A percentile compares a stretch with the other conserved stretches of the same genome.
phyloP scores from a whole-genome alignment of 2,329 filamentous ascomycete genomes.

The Aspergillus sp. region DNA sequence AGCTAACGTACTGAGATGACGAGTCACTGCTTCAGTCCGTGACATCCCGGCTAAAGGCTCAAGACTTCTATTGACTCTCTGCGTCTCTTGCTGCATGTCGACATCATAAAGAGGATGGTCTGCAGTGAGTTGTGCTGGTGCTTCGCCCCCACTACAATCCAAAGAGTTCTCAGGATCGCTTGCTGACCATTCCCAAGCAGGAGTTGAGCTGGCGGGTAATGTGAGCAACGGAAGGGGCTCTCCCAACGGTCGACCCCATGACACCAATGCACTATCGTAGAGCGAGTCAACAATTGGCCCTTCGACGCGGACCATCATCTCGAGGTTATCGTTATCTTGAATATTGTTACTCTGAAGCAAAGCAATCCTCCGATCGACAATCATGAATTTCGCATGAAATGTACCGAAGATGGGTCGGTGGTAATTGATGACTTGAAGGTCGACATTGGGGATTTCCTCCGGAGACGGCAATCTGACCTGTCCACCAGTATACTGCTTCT shows the following conservation, averaged over 20 bases:
- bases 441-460: conserved; percentile 62
- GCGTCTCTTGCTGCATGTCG: conserved; percentile 55
- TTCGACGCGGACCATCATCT: conserved; percentile 73
- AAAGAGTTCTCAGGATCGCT: conserved; percentile 4
- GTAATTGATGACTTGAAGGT: conserved; percentile 66
- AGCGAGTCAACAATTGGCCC: conserved; percentile 69
- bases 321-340: conserved; percentile 66
- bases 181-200: conserved; percentile 17
- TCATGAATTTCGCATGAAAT: conserved; percentile 70
- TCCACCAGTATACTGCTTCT: conserved; percentile 52
- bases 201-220: conserved; percentile 40
- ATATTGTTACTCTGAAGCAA: conserved; percentile 74
- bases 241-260: conserved; percentile 59
- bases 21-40: conserved; percentile 52
- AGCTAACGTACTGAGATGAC: conserved; percentile 50
- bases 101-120: conserved; percentile 59
- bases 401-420: conserved; percentile 66
- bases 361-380: conserved; percentile 65
- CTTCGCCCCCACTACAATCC: conserved; percentile 7
- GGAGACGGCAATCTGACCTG: conserved; percentile 56
- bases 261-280: conserved; percentile 67
- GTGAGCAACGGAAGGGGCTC: conserved; percentile 53
- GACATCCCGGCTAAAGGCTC: conserved; percentile 47
- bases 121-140: conserved; percentile 51
- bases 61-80: conserved; percentile 54